Base-by-base conservation (phyloP, 2,329 filamentous ascomycete species). In the Colletotrichum sublineola region DNA sequence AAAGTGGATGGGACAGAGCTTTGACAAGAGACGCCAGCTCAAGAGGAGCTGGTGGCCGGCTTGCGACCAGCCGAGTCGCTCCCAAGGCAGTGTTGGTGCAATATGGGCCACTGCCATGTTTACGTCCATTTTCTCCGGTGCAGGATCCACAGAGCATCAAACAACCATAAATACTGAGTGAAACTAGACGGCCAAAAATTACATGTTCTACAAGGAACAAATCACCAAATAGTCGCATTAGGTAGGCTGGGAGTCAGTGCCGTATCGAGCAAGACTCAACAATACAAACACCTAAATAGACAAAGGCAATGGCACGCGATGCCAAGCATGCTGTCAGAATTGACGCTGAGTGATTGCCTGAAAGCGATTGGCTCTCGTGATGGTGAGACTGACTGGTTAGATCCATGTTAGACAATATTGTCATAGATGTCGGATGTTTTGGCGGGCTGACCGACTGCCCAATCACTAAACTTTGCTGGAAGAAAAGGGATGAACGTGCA, bases 71-170 rank as follows among this genome's bases (percentile, higher is more conserved):
- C 63, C 68, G 64, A 58, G 50, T 33, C 31, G 20, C 42, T 29
- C 29, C 14, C 55, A 31, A 48, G 66, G 40, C 55, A 14, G 50
- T 11, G 29, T 6, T 48, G 38, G 52, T 66, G n/a, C 66, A 38
- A 52, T 31, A 53, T 44, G 38, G n/a, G 40, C 46, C 36, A 9
- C 50, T 64, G 57, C 24, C 60, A 63, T 70, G 66, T 73, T 71
- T 68, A 53, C n/a, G 38, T 33, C n/a, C 33, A 50, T 64, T 60
- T 53, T 68, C 58, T 67, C 52, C 53, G 52, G 64, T 65, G 63
- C 74, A 63, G 67, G 74, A 74, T 75, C 67, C 63, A 63, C 73
- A 56, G 75, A 63, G 53, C 73, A 75, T 76, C 75, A 76, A 73
- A 73, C 68, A 67, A 67, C 63, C 68, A 62, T 71, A 67, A 67